These are phyloP conservation scores for Tetrastigma voinierianum DNA, from an alignment of 164 flowering plant species.

Conservation along the genomic window DNA sequence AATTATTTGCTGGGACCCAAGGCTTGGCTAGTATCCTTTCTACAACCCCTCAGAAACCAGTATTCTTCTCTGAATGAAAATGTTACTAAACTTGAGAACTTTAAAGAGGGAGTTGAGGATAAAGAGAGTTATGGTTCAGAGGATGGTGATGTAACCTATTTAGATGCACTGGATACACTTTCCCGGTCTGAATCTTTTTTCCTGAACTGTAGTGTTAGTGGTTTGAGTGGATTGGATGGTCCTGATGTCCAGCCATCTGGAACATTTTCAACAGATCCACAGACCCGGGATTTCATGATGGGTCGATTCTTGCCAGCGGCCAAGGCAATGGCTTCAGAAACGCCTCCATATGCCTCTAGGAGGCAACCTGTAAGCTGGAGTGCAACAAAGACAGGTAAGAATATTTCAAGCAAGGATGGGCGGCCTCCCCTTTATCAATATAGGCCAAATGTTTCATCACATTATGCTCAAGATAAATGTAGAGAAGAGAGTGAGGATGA, in stretches of 20 bases:
- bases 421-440: constrained; percentile 20
- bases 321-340: constrained; percentile 79
- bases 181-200: constrained; percentile 68
- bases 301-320: constrained; percentile 92
- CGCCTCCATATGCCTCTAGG: constrained; percentile 54
- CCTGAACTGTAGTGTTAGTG: constrained; percentile 73
- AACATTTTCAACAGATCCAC: constrained; percentile 42
- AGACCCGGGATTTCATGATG: constrained; percentile 76
- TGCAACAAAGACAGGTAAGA: constrained; percentile 28
- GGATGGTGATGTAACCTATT: constrained; percentile 47
- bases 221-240: constrained; percentile 62
- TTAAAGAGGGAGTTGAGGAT: constrained; percentile 20
- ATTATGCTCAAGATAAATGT: constrained; percentile 21
- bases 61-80: constrained; percentile 11
- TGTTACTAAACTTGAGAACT: constrained; percentile 21
- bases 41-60: constrained; percentile 4
- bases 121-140: constrained; percentile 28
- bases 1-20: constrained; percentile 13
- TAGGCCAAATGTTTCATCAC: constrained; percentile 28
- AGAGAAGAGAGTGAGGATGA: constrained; percentile 49
- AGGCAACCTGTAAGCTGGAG: no score
- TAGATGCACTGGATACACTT: constrained; percentile 74
- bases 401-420: constrained; percentile 20
- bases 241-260: constrained; percentile 35
- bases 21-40: constrained; percentile 5